phyloP scores from a whole-genome alignment of 495 filamentous ascomycete genomes.

The Talaromyces ruber region DNA sequence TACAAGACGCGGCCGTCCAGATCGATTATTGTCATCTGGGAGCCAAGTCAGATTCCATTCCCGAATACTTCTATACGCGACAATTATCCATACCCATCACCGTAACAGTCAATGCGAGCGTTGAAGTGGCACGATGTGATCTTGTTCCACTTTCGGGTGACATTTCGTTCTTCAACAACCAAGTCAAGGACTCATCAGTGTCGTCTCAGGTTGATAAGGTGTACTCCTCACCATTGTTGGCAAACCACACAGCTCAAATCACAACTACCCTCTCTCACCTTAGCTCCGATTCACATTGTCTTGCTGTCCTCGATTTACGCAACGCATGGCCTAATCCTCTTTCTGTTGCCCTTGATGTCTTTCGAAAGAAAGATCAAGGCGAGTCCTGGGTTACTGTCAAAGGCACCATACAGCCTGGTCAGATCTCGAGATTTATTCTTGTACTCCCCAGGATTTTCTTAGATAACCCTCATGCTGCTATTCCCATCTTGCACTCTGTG shows the following conservation, averaged over 20 bases:
- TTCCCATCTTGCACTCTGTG: constrained; percentile 70
- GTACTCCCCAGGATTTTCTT: constrained; percentile 70
- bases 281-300: constrained; percentile 46
- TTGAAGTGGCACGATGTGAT: constrained; percentile 72
- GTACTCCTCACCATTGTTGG: not conserved
- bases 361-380: constrained; percentile 4
- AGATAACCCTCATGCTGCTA: constrained; percentile 63
- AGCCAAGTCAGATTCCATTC: constrained; percentile 49
- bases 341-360: constrained; percentile 24
- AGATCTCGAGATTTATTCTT: constrained; percentile 67
- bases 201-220: not conserved
- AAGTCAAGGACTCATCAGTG: not conserved
- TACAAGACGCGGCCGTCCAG: constrained; percentile 74
- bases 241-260: constrained; percentile 22
- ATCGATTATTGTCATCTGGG: constrained; percentile 75
- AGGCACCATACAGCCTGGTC: constrained; percentile 66
- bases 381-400: constrained; percentile 35
- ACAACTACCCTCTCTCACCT: constrained; percentile 33
- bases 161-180: constrained; percentile 42
- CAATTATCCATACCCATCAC: constrained; percentile 75
- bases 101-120: constrained; percentile 83
- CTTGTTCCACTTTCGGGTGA: constrained; percentile 59
- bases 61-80: constrained; percentile 74
- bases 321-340: constrained; percentile 82
- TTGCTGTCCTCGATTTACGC: constrained; percentile 74